These are phyloP conservation scores for Sporothrix brasiliensis DNA, from an alignment of 2,329 filamentous ascomycete species.

Conservation along the genomic window DNA sequence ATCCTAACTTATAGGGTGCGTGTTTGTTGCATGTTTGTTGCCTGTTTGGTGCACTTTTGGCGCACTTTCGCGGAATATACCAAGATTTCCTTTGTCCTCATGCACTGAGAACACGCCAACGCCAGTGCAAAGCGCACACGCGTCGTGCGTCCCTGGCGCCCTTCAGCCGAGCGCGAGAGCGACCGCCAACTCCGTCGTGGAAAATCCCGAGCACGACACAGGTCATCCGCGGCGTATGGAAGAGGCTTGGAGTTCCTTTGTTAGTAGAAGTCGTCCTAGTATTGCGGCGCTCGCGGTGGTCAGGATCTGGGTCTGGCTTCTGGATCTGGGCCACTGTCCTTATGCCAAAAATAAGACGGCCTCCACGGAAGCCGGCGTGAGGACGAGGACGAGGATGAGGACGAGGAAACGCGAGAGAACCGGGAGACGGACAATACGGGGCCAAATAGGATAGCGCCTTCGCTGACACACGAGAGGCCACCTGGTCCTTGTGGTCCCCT, in stretches of 20 bases:
- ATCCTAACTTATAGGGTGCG: too few species aligned
- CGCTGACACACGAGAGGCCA: neutral
- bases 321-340: neutral
- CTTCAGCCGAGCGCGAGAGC: slow-evolving; percentile 21
- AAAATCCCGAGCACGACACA: neutral
- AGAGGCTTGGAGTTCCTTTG: neutral
- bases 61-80: too few species aligned
- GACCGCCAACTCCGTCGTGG: neutral
- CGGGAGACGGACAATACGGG: neutral
- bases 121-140: too few species aligned
- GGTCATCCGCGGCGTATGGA: neutral
- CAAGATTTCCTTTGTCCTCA: neutral
- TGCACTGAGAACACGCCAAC: too few species aligned
- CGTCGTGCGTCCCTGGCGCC: neutral
- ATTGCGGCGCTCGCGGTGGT: too few species aligned
- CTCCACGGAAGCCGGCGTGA: slow-evolving; percentile 8
- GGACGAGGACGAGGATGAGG: neutral
- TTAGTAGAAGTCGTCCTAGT: neutral
- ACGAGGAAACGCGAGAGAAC: neutral
- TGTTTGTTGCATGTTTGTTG: too few species aligned
- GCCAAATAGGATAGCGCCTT: neutral
- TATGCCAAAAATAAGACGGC: slow-evolving; percentile 22
- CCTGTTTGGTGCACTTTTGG: too few species aligned
- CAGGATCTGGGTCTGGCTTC: neutral
- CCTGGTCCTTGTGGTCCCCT: neutral